phyloP scores from a whole-genome alignment of 257 asterid species.

The Fraxinus anomala region DNA sequence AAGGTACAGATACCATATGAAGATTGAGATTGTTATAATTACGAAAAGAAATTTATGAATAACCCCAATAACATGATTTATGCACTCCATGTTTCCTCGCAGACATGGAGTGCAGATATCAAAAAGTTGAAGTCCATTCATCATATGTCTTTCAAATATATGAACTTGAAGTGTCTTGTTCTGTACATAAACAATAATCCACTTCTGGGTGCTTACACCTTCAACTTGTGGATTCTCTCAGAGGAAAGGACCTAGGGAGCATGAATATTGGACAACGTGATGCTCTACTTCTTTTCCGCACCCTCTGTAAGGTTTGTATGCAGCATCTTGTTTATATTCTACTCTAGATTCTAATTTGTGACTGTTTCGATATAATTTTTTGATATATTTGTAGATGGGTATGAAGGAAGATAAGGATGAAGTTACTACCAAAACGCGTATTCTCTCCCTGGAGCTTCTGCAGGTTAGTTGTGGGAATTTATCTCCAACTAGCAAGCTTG shows the following conservation, averaged over 20 bases:
- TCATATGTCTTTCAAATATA: constrained; percentile 16
- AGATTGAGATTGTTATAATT: constrained; percentile 29
- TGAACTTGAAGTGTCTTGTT: constrained; percentile 16
- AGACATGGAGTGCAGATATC: constrained; percentile 23
- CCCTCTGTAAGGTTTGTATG: constrained; percentile 94
- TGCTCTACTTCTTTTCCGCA: constrained; percentile 92
- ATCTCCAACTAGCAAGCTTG: constrained; percentile 22
- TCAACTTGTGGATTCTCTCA: constrained; percentile 35
- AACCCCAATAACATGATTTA: constrained; percentile 18
- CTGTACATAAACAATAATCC: constrained; percentile 21
- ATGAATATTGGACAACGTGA: constrained; percentile 80
- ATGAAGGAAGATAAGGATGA: constrained; percentile 97
- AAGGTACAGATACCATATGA: constrained; percentile 50
- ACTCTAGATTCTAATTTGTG: constrained; percentile 29
- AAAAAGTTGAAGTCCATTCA: constrained; percentile 22
- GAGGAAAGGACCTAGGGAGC: constrained; percentile 76
- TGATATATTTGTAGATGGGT: constrained; percentile 76
- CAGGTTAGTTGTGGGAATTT: constrained; percentile 60
- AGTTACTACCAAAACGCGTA: constrained; percentile 82
- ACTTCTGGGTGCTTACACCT: constrained; percentile 32
- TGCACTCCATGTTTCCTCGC: constrained; percentile 16
- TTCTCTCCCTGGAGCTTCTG: constrained; percentile 94
- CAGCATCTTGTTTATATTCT: constrained; percentile 23
- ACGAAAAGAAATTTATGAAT: constrained; percentile 21
- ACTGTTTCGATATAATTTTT: constrained; percentile 30